phyloP scores from a whole-genome alignment of 1,284 basidiomycete species.

The Puccinia triticina region DNA sequence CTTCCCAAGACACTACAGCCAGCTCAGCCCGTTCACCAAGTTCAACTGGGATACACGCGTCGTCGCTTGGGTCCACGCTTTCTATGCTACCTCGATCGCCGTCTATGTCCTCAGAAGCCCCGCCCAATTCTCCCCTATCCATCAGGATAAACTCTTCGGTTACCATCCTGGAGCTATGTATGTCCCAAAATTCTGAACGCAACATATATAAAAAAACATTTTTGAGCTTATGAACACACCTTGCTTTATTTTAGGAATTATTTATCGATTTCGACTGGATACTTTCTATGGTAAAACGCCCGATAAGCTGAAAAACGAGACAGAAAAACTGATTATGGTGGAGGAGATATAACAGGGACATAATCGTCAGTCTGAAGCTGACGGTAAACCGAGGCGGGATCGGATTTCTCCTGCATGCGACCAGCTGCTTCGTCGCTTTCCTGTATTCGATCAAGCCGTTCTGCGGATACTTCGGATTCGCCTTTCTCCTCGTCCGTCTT shows the following conservation, averaged over 20 bases:
- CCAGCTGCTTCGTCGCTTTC: conserved; percentile 48
- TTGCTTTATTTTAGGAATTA: conserved; percentile 25
- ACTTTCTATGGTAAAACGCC: conserved; percentile 44
- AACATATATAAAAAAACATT: no score
- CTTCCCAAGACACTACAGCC: conserved; percentile 35
- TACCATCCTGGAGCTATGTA: conserved; percentile 46
- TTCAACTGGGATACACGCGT: conserved; percentile 51
- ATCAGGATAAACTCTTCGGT: conserved; percentile 49
- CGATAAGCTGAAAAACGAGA: not conserved
- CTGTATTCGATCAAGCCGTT: conserved; percentile 49
- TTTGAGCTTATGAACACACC: no score
- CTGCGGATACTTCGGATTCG: conserved; percentile 48
- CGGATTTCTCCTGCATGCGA: conserved; percentile 49
- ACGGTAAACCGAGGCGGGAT: conserved; percentile 24
- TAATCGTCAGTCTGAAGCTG: conserved; percentile 37
- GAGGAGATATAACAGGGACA: conserved; percentile 24
- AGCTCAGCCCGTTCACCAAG: conserved; percentile 26
- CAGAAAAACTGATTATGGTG: not conserved
- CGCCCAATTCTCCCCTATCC: not conserved
- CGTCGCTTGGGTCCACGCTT: conserved; percentile 50
- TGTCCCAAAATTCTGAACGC: no score
- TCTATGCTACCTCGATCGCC: conserved; percentile 48
- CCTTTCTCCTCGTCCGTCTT: conserved; percentile 40
- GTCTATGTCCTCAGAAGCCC: conserved; percentile 28
- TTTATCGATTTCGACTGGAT: conserved; percentile 47